Percentiles rank a stretch among this genome's conserved stretches.
phyloP scores from a whole-genome alignment of 2,329 filamentous ascomycete genomes.

The Tetracladium maxilliforme region DNA sequence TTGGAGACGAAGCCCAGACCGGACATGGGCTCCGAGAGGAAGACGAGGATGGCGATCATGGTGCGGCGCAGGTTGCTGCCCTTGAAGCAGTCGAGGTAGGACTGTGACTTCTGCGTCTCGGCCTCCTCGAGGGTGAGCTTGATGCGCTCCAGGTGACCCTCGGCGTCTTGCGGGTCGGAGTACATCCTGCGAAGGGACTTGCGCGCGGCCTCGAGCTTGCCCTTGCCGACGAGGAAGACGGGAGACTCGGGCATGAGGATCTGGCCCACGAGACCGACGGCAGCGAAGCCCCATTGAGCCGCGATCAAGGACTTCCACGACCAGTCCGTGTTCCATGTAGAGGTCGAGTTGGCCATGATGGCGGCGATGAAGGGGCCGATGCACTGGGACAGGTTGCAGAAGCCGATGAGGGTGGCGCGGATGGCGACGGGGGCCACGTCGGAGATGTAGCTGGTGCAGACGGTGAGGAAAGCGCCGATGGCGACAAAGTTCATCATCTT shows the following conservation, averaged over 20 bases:
- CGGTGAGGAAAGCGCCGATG: conserved; percentile 27
- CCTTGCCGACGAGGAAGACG: conserved; percentile 28
- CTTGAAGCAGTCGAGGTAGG: conserved; percentile 9
- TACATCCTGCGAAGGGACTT: conserved; percentile 14
- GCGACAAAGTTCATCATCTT: conserved; percentile 26
- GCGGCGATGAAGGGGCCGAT: conserved; percentile 29
- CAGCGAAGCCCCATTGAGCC: conserved; percentile 24
- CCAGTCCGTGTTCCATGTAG: conserved; percentile 20
- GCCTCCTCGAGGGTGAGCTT: conserved; percentile 8
- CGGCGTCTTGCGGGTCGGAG: conserved; percentile 4
- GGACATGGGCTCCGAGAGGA: conserved; percentile 8
- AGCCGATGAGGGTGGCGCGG: conserved; percentile 25
- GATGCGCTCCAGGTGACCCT: conserved; percentile 8
- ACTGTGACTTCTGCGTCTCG: conserved; percentile 5
- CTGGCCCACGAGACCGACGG: conserved; percentile 13
- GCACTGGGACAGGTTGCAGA: conserved; percentile 31
- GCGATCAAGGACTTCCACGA: conserved; percentile 24
- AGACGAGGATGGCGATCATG: conserved; percentile 8
- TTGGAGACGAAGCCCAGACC: conserved; percentile 8
- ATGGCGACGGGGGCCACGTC: conserved; percentile 28
- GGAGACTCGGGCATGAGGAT: conserved; percentile 26
- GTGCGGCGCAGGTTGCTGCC: conserved; percentile 8
- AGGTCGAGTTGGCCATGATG: conserved; percentile 24
- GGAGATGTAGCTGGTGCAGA: conserved; percentile 28
- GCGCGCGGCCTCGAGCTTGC: conserved; percentile 25